These are phyloP conservation scores for Miamiensis avidus DNA, from an alignment of 169 alveolate species.

Conservation along the genomic window DNA sequence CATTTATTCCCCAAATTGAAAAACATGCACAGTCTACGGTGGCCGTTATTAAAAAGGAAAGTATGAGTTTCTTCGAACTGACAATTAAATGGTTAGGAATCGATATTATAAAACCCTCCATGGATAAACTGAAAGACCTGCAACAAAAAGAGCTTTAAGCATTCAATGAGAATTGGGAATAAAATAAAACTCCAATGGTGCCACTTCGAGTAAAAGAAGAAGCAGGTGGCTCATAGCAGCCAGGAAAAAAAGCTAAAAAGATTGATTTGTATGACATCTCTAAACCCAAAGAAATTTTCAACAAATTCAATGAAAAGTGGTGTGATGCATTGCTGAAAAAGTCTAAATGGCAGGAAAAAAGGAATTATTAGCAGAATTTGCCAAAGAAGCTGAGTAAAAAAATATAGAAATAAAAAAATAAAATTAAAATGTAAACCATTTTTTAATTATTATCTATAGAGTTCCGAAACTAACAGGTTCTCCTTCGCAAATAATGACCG, in stretches of 20 bases:
- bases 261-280: slow-evolving; percentile 55
- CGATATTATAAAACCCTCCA: slow-evolving; percentile 38
- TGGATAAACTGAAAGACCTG: slow-evolving; percentile 58
- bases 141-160: slow-evolving; percentile 54
- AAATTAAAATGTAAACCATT: too few relatives aligned
- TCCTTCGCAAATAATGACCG: neutral
- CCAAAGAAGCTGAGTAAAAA: slow-evolving; percentile 27
- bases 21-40: slow-evolving; percentile 48
- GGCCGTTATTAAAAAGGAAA: slow-evolving; percentile 55
- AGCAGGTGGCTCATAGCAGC: neutral
- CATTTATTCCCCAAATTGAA: slow-evolving; percentile 48
- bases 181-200: slow-evolving; percentile 33
- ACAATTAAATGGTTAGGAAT: slow-evolving; percentile 67
- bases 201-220: slow-evolving; percentile 33
- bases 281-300: slow-evolving; percentile 53
- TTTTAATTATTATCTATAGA: neutral
- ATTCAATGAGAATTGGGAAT: slow-evolving; percentile 40
- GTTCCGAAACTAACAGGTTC: neutral
- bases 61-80: slow-evolving; percentile 67
- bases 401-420: too few relatives aligned
- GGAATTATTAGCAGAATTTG: slow-evolving; percentile 56
- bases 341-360: slow-evolving; percentile 74
- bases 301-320: slow-evolving; percentile 64
- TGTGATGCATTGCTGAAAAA: slow-evolving; percentile 52
- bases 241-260: neutral